Evolutionary conservation across 1,284 basidiomycete species (phyloP).

Genomic region (Cutaneotrichosporon sp.): DNA sequence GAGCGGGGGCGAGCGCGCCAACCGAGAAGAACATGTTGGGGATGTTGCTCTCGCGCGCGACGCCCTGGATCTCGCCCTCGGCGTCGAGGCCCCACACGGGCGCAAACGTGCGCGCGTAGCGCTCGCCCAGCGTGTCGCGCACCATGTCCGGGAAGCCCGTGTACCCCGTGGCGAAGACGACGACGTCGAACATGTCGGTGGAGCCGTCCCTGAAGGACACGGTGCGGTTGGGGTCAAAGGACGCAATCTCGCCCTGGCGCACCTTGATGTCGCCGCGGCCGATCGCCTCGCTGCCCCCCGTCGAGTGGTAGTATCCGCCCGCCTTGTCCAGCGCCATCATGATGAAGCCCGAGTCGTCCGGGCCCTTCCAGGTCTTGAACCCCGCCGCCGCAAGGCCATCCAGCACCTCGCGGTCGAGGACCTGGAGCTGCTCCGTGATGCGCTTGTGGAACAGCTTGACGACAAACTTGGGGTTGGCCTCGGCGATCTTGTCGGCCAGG

Average conservation of each 20-base stretch:
- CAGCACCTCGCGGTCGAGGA: conserved; percentile 60
- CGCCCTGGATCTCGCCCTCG: conserved; percentile 63
- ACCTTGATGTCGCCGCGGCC: conserved; percentile 72
- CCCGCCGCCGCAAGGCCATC: conserved; percentile 63
- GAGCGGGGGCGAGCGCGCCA: conserved; percentile 61
- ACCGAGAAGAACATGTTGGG: conserved; percentile 36
- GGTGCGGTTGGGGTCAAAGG: conserved; percentile 55
- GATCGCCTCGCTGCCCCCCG: conserved; percentile 65
- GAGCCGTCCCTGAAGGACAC: conserved; percentile 67
- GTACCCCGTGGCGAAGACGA: conserved; percentile 68
- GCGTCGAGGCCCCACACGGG: conserved; percentile 62
- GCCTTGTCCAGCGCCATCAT: conserved; percentile 51
- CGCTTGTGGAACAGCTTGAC: conserved; percentile 56
- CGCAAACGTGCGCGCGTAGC: conserved; percentile 57
- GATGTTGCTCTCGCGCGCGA: conserved; percentile 59
- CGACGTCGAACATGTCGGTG: conserved; percentile 65
- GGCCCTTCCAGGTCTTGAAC: conserved; percentile 63
- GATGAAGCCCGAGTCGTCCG: conserved; percentile 56
- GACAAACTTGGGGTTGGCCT: conserved; percentile 44
- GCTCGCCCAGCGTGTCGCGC: conserved; percentile 57
- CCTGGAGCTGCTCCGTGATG: conserved; percentile 58
- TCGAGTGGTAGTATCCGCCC: conserved; percentile 57
- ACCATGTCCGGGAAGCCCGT: conserved; percentile 53
- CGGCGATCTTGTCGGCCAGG: conserved; percentile 55
- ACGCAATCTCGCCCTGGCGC: conserved; percentile 64